Conservation (phyloP, 2,329 filamentous ascomycete species). For the Massarina eburnea region DNA sequence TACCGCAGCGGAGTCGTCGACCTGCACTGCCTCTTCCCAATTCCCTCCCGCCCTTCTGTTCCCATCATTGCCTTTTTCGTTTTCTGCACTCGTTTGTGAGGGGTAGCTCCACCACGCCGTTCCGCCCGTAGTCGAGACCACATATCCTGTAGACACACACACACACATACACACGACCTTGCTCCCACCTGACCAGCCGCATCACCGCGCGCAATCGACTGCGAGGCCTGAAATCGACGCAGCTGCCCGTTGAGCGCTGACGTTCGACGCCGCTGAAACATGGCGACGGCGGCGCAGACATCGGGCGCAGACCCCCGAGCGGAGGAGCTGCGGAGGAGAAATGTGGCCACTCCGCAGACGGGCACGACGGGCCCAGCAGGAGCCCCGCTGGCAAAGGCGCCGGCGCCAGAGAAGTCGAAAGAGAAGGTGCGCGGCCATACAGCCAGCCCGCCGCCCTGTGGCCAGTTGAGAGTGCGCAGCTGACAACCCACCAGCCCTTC, state of each 20-base stretch:
- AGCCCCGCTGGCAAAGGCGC: constrained; percentile 34
- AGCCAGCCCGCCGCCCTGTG: constrained; percentile 2
- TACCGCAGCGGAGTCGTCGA: constrained; percentile 25
- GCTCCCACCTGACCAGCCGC: background rate
- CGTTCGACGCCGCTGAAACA: constrained; percentile 22
- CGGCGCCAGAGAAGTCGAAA: constrained; percentile 49
- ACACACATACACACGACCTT: too few relatives aligned
- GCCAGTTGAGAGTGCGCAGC: too few relatives aligned
- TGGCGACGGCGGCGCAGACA: constrained; percentile 34
- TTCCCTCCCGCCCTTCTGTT: background rate
- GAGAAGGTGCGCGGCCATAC: constrained; percentile 44
- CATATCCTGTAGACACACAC: too few relatives aligned
- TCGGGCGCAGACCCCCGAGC: constrained; percentile 47
- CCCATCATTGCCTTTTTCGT: constrained; percentile 5
- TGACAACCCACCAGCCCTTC: constrained; percentile 50
- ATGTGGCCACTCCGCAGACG: constrained; percentile 37
- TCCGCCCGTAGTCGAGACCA: too few relatives aligned
- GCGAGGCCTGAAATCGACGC: too few relatives aligned
- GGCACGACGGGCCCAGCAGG: constrained; percentile 15
- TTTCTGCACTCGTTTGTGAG: constrained; percentile 14
- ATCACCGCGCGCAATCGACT: background rate
- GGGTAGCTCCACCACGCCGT: constrained; percentile 7
- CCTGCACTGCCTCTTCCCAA: too few relatives aligned
- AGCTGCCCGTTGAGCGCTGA: too few relatives aligned
- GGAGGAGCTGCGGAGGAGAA: constrained; percentile 51